phyloP scores from a whole-genome alignment of 257 asterid genomes.

The Solanum ossicruentum region DNA sequence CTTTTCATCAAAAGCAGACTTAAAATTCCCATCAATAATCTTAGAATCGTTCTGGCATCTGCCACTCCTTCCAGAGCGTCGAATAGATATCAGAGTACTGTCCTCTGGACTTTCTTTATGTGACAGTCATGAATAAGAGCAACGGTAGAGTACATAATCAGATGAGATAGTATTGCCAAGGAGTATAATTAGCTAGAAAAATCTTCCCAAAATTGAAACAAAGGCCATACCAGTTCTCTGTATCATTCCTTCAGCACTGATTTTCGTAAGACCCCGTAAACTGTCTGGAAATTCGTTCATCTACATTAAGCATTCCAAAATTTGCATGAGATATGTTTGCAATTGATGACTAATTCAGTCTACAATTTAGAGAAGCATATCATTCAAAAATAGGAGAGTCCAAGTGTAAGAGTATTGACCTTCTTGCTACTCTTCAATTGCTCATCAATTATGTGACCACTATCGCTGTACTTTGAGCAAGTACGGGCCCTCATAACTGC shows the following conservation, averaged over 20 bases:
- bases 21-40: conserved; percentile 32
- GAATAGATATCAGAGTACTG: conserved; percentile 33
- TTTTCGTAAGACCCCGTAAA: conserved; percentile 20
- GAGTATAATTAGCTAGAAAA: neutral
- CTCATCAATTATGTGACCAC: conserved; percentile 23
- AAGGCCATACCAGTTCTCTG: conserved; percentile 27
- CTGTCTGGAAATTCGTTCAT: conserved; percentile 22
- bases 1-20: conserved; percentile 25
- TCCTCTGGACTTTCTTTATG: conserved; percentile 42
- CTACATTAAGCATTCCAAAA: conserved; percentile 29
- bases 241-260: conserved; percentile 19
- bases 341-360: neutral
- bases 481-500: conserved; percentile 17
- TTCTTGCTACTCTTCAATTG: conserved; percentile 19
- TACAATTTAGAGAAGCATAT: neutral
- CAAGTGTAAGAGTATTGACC: conserved; percentile 18
- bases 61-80: conserved; percentile 59
- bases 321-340: neutral
- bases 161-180: neutral
- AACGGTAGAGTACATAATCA: neutral
- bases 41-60: conserved; percentile 47
- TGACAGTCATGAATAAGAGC: conserved; percentile 21
- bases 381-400: neutral
- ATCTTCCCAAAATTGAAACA: neutral
- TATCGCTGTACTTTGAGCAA: conserved; percentile 13